phyloP scores from a whole-genome alignment of 2,329 filamentous ascomycete genomes.

The Exophiala xenobiotica region DNA sequence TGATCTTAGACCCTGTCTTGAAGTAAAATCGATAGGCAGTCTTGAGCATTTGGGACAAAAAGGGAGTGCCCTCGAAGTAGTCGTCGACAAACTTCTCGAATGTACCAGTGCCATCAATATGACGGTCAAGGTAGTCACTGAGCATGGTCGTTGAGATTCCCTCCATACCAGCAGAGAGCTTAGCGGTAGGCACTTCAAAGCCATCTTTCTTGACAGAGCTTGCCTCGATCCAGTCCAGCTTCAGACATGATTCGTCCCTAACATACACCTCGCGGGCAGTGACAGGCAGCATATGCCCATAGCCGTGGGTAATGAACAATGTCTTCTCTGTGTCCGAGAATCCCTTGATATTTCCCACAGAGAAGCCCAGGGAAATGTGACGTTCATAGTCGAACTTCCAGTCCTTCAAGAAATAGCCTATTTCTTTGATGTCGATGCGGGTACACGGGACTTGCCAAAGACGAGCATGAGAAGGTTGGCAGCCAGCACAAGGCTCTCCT shows the following conservation, averaged over 20 bases:
- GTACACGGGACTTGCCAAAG: constrained; percentile 98
- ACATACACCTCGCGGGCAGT: constrained; percentile 93
- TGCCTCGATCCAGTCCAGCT: constrained; percentile 89
- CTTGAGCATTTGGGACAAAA: constrained; percentile 94
- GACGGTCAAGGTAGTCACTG: constrained; percentile 90
- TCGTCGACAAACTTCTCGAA: constrained; percentile 94
- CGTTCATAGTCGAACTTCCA: constrained; percentile 97
- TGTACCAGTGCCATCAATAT: constrained; percentile 84
- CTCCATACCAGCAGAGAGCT: constrained; percentile 83
- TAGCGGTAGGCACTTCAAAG: constrained; percentile 84
- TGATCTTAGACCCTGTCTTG: constrained; percentile 82
- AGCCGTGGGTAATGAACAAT: constrained; percentile 96
- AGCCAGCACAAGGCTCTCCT: constrained; percentile 91
- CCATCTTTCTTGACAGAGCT: constrained; percentile 67
- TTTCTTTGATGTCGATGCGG: constrained; percentile 97
- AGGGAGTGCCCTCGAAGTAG: constrained; percentile 92
- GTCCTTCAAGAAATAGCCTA: constrained; percentile 98
- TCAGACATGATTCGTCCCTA: constrained; percentile 86
- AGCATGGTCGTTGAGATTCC: constrained; percentile 78
- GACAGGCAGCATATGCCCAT: constrained; percentile 88
- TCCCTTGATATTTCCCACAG: constrained; percentile 92
- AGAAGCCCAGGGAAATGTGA: constrained; percentile 81
- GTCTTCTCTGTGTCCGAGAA: constrained; percentile 61
- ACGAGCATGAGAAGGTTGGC: constrained; percentile 90
- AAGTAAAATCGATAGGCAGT: constrained; percentile 90